These are phyloP conservation scores for Neofusicoccum sp. DNA, from an alignment of 2,329 filamentous ascomycete species.

Conservation along the genomic window DNA sequence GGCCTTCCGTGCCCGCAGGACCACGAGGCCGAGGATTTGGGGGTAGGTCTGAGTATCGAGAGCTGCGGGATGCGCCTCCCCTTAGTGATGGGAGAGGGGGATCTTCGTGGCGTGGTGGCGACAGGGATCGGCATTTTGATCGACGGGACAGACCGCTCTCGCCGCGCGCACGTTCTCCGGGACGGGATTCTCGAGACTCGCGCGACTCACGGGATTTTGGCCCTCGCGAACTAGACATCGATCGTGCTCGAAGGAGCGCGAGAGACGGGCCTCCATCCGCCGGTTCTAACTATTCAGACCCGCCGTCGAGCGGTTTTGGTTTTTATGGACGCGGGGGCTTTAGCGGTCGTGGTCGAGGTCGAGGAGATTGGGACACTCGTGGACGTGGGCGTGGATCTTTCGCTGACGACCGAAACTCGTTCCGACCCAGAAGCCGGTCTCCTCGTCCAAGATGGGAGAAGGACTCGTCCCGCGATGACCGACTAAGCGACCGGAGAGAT, in stretches of 20 bases:
- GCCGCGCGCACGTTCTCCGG: slow-evolving; percentile 66
- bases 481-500: slow-evolving; percentile 42
- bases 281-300: slow-evolving; percentile 71
- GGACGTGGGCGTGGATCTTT: slow-evolving; percentile 53
- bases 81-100: slow-evolving; percentile 65
- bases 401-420: slow-evolving; percentile 56
- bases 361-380: slow-evolving; percentile 55
- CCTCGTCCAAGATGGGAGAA: slow-evolving; percentile 63
- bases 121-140: slow-evolving; percentile 50
- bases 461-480: slow-evolving; percentile 41
- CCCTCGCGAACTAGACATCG: slow-evolving; percentile 66
- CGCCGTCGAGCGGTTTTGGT: slow-evolving; percentile 53
- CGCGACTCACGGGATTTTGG: slow-evolving; percentile 63
- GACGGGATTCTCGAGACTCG: slow-evolving; percentile 60
- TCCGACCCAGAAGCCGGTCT: slow-evolving; percentile 65
- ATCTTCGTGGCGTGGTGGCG: slow-evolving; percentile 54
- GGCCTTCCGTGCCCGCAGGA: slow-evolving; percentile 37
- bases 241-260: slow-evolving; percentile 68
- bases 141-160: slow-evolving; percentile 65
- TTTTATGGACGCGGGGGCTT: slow-evolving; percentile 54
- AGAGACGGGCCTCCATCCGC: slow-evolving; percentile 74
- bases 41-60: slow-evolving; percentile 58
- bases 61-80: slow-evolving; percentile 59
- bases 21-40: slow-evolving; percentile 69
- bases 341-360: slow-evolving; percentile 44